phyloP scores from a whole-genome alignment of 805 yeast species.

The Crinitomyces ghanaensis region DNA sequence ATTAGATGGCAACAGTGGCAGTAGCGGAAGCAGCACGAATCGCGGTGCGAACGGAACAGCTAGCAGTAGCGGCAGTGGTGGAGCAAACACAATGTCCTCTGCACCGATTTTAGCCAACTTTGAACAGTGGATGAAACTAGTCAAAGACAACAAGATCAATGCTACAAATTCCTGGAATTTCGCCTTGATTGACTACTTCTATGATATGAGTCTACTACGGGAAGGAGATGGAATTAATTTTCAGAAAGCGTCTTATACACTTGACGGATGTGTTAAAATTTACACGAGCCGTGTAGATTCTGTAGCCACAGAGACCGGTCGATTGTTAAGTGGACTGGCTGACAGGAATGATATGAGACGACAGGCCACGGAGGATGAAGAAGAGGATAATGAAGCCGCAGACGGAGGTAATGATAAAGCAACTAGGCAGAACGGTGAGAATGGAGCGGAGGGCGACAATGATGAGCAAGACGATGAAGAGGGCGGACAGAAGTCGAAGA shows the following conservation, averaged over 20 bases:
- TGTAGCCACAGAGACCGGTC: conserved; percentile 83
- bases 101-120: conserved; percentile 33
- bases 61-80: background rate
- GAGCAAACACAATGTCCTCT: conserved; percentile 2
- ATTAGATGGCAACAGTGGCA: conserved; percentile 4
- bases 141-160: conserved; percentile 75
- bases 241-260: conserved; percentile 80
- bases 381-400: conserved; percentile 13
- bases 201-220: conserved; percentile 62
- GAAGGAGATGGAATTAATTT: conserved; percentile 77
- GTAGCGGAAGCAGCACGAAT: conserved; percentile 13
- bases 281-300: conserved; percentile 87
- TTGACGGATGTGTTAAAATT: conserved; percentile 91
- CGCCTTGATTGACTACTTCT: conserved; percentile 84
- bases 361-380: conserved; percentile 11
- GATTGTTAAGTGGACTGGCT: conserved; percentile 65
- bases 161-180: conserved; percentile 81
- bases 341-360: conserved; percentile 17
- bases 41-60: conserved; percentile 3
- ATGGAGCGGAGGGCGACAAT: conserved; percentile 31
- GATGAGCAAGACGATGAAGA: conserved; percentile 27
- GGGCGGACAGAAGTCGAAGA: conserved; percentile 15
- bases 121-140: conserved; percentile 74
- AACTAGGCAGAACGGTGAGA: conserved; percentile 4
- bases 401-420: too few species aligned